Base-by-base conservation (phyloP, 1,284 basidiomycete species). In the Hypsizygus ulmarius region DNA sequence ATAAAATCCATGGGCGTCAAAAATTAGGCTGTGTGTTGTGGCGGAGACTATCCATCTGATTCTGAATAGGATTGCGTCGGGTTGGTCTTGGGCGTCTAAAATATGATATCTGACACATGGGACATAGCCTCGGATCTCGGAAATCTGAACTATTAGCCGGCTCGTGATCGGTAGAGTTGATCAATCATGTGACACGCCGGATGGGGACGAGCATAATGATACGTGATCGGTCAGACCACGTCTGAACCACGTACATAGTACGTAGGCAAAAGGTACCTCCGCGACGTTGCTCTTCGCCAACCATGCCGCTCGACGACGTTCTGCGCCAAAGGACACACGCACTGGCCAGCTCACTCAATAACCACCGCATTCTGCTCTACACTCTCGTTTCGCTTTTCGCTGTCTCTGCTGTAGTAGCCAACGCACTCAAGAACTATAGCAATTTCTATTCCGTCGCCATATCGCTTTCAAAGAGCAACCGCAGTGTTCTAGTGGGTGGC, bases 401-500 rank as follows among this genome's bases (percentile, higher is more conserved):
- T 0, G 83, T 93, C 29, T 77, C 77, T 0, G 79, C 78, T 10
- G 84, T 89, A 16, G 75, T 96, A 48, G 71, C 78, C 43, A 89
- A 87, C 64, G 94, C 94, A 3, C 79, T 95, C 57, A 78, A 83
- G 59, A 86, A 81, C 48, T 81, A 97, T 57, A 86, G 86, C 61
- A 97, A 97, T 73, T 97, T 97, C 72, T 99, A 96, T 63, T 87
- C 93, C 10, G 89, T 97, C 3, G 82, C 90, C 9, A 92, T 98
- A 2, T 90, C 88, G 61, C 78, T 99, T n/a, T 90, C 92, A 3
- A 88, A 88, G 65, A 96, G 92, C 64, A 94, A 89, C 60, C 84
- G 90, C 21, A 90, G 90, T 58, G 81, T 95, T 45, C 73, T 97
- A 71, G 94, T 96, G 56, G 56, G 84, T 70, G 41, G 21, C 25